Evolutionary conservation across 2,329 filamentous ascomycete species (phyloP).

Genomic region (Zasmidium citrigriseum): DNA sequence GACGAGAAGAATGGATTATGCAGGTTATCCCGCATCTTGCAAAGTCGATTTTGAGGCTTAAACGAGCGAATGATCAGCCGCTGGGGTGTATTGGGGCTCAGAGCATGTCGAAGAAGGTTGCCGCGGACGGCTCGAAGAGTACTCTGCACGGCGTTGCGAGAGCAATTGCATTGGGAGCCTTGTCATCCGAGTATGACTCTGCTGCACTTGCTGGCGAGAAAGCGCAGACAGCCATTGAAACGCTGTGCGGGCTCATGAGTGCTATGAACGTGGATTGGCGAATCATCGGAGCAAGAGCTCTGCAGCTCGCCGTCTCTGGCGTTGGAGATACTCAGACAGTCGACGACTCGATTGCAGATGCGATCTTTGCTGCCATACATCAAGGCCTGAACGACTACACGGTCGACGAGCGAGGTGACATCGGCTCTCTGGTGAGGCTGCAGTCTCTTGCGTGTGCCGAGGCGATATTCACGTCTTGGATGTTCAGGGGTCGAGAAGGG

Average conservation of each 20-base stretch:
- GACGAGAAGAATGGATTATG: constrained; percentile 31
- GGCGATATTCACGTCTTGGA: constrained; percentile 9
- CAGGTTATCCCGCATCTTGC: constrained; percentile 25
- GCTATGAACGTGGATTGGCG: constrained; percentile 46
- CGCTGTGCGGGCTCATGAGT: constrained; percentile 32
- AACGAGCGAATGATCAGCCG: constrained; percentile 10
- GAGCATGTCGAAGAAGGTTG: constrained; percentile 21
- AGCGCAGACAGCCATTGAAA: constrained; percentile 32
- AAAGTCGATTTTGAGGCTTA: constrained; percentile 16
- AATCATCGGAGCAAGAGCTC: constrained; percentile 43
- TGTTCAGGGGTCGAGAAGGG: constrained; percentile 4
- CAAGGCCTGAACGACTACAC: constrained; percentile 81
- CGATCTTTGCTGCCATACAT: constrained; percentile 31
- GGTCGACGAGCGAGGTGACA: constrained; percentile 82
- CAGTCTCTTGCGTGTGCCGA: constrained; percentile 70
- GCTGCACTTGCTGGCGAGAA: constrained; percentile 20
- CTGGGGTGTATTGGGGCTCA: constrained; percentile 24
- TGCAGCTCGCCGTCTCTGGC: constrained; percentile 31
- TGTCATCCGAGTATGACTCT: constrained; percentile 19
- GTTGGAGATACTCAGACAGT: background rate
- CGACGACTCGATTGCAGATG: constrained; percentile 7
- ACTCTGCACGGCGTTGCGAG: constrained; percentile 43
- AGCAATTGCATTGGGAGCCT: constrained; percentile 46
- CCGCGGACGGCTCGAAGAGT: constrained; percentile 40
- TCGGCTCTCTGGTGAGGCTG: constrained; percentile 82